Base-by-base conservation (phyloP, 2,329 filamentous ascomycete genomes). In the Colletotrichum paranaense region DNA sequence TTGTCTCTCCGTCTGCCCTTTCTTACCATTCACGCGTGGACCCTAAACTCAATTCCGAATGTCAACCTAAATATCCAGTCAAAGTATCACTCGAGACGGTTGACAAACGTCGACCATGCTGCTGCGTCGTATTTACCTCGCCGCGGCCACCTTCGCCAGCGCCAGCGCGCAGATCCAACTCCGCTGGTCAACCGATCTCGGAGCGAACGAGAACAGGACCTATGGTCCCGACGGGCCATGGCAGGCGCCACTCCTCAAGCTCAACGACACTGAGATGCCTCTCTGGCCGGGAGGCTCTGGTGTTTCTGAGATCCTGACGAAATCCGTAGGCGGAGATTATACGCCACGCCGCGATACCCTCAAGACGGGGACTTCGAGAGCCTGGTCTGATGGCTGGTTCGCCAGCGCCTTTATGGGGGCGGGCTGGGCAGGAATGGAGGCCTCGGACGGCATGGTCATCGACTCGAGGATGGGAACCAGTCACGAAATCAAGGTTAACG, bases 181-280 rank as follows among this genome's bases (percentile, higher is more conserved):
- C 2, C 42, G 42, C 2, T 70, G 68, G 68, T 53, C 68, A 3
- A 68, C 59, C 11, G 68, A 70, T 53, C 11, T 16, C 14, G 14
- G n/a, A 22, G 28, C 2, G 22, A 8, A 12, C 26, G 30, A 19
- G 2, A 9, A 68, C 30, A 24, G 9, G 4, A 24, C 57, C 0
- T 62, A 38, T 30, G 64, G 65, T 4, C 69, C 64, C 16, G 64
- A 72, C 16, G 69, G 69, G 1, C 69, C 69, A 5, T 72, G 64
- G 64, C 69, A 72, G 26, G 63, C 69, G 5, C 14, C 46, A 7
- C n/a, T n/a, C 28, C 11, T 63, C 3, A 19, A 12, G 2, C 16
- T 66, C 30, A 59, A 60, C 7, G 62, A 19, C 9, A 32, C n/a
- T 9, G 6, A 22, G 14, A 24, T 53, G 22, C 62, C 68, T 2